These are phyloP conservation scores for Yamadazyma diddensiae DNA, from an alignment of 1,139 yeast species.

Conservation along the genomic window DNA sequence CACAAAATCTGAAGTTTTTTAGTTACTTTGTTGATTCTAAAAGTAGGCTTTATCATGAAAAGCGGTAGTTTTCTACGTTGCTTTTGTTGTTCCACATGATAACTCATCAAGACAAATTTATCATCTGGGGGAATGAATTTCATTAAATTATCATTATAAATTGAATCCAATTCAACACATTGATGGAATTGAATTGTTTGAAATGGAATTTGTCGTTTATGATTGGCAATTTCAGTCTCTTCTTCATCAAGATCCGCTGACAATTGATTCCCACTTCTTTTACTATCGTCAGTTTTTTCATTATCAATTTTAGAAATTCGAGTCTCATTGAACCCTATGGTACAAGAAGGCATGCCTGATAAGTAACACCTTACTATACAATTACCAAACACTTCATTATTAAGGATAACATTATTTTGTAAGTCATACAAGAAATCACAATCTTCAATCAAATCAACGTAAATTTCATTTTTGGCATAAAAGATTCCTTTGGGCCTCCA, in stretches of 20 bases:
- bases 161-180: conserved; percentile 39
- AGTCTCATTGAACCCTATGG: conserved; percentile 41
- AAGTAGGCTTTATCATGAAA: conserved; percentile 36
- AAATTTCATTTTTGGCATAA: conserved; percentile 46
- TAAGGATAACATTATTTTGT: conserved; percentile 23
- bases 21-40: conserved; percentile 20
- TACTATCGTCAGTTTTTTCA: conserved; percentile 4
- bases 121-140: conserved; percentile 49
- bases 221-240: conserved; percentile 4
- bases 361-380: conserved; percentile 41
- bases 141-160: conserved; percentile 37
- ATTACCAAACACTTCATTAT: conserved; percentile 37
- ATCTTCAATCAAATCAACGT: conserved; percentile 40
- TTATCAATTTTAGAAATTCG: conserved; percentile 26
- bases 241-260: conserved; percentile 16
- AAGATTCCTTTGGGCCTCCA: conserved; percentile 51
- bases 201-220: conserved; percentile 27
- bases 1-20: conserved; percentile 36
- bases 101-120: conserved; percentile 38
- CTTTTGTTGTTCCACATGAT: conserved; percentile 40
- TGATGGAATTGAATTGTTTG: conserved; percentile 47
- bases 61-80: conserved; percentile 36
- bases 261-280: conserved; percentile 5
- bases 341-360: conserved; percentile 48
- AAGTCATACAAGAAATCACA: conserved; percentile 41